Percentiles rank a stretch among this genome's conserved stretches.
phyloP scores from a whole-genome alignment of 306 rosid genomes.

The Acacia acuminata region DNA sequence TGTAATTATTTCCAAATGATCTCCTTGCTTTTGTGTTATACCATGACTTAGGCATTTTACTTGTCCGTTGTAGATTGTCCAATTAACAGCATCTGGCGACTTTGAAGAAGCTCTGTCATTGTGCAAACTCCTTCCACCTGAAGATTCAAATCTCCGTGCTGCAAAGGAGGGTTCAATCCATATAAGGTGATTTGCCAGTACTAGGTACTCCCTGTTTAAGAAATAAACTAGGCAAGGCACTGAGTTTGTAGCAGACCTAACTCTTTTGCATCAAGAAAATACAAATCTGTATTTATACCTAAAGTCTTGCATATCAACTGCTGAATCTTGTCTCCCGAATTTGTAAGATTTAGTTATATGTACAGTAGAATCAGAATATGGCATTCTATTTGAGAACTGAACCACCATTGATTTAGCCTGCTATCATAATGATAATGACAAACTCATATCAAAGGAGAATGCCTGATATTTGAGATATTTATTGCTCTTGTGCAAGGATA shows the following conservation, averaged over 20 bases:
- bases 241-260: background rate
- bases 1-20: background rate
- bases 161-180: slow-evolving; percentile 98
- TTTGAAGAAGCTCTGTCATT: slow-evolving; percentile 97
- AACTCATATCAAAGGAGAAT: background rate
- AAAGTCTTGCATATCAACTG: slow-evolving; percentile 11
- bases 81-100: slow-evolving; percentile 95
- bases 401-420: slow-evolving; percentile 16
- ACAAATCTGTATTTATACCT: slow-evolving; percentile 16
- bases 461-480: slow-evolving; percentile 7
- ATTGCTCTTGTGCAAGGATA: background rate
- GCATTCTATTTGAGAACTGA: slow-evolving; percentile 1
- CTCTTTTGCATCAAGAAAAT: slow-evolving; percentile 17
- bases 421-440: slow-evolving; percentile 21
- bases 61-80: slow-evolving; percentile 73
- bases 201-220: slow-evolving; percentile 26
- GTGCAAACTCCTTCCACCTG: slow-evolving; percentile 98
- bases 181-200: slow-evolving; percentile 60
- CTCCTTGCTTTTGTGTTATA: slow-evolving; percentile 6
- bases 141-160: slow-evolving; percentile 90
- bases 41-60: slow-evolving; percentile 30
- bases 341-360: background rate
- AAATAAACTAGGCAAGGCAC: slow-evolving; percentile 14
- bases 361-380: slow-evolving; percentile 17
- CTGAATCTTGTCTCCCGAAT: background rate